Conservation (phyloP, 2,329 filamentous ascomycete species). For the Fusarium mundagurra region DNA sequence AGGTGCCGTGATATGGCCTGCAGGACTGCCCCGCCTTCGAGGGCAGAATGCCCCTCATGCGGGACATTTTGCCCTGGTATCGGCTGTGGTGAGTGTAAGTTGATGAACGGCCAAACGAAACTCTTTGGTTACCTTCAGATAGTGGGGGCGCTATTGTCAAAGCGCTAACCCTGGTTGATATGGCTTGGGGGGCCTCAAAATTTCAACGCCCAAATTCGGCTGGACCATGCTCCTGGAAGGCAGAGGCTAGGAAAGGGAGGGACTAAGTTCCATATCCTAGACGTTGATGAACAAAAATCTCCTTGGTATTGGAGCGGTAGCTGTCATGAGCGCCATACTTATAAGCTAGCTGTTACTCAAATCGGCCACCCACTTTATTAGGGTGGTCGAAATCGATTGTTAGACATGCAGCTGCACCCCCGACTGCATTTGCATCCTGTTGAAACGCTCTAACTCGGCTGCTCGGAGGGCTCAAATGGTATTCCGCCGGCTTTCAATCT, state of each 20-base stretch:
- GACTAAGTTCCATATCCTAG: not conserved
- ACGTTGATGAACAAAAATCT: not conserved
- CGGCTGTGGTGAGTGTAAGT: not conserved
- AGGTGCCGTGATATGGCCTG: not conserved
- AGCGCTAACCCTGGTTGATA: not conserved
- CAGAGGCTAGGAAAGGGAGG: not conserved
- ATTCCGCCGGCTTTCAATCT: not conserved
- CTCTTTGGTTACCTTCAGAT: not conserved
- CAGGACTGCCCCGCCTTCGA: not conserved
- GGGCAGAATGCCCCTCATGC: not conserved
- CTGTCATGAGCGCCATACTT: not conserved
- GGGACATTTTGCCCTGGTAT: not conserved
- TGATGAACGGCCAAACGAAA: not conserved
- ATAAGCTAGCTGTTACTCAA: not conserved
- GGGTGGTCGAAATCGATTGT: not conserved
- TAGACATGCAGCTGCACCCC: not conserved
- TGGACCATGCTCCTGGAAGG: not conserved
- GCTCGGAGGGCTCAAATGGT: not conserved
- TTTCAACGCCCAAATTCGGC: not conserved
- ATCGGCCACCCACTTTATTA: not conserved
- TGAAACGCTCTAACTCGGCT: not conserved
- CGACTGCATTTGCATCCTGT: not conserved
- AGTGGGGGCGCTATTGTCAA: not conserved
- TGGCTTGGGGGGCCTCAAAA: conserved; percentile 2
- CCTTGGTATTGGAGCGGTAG: not conserved